Percentiles rank a stretch among this genome's conserved stretches.
phyloP scores from a whole-genome alignment of 2,329 filamentous ascomycete species.

The Calonectria pseudoturangicola region DNA sequence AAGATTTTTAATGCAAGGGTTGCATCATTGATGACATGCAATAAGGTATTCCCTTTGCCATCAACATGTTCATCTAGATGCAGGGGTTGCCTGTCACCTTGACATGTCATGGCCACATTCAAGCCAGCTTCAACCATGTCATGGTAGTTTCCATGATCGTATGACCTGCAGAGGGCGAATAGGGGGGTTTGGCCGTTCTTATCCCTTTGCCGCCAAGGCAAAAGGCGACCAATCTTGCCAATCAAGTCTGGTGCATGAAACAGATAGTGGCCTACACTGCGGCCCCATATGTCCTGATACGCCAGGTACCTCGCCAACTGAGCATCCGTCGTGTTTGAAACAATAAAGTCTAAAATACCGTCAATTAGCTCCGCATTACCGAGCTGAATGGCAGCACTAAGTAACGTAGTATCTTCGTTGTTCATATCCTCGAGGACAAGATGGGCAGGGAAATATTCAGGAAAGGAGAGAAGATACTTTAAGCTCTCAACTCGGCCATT shows the following conservation, averaged over 20 bases:
- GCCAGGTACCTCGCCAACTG: conserved; percentile 81
- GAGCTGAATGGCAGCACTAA: conserved; percentile 93
- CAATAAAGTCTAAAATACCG: conserved; percentile 82
- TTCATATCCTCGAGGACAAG: conserved; percentile 89
- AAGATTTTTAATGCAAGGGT: conserved; percentile 85
- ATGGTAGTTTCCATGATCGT: conserved; percentile 91
- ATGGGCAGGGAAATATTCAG: conserved; percentile 83
- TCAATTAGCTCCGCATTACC: conserved; percentile 85
- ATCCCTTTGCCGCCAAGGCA: conserved; percentile 94
- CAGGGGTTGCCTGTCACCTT: conserved; percentile 86
- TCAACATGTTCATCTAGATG: conserved; percentile 96
- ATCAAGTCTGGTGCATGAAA: conserved; percentile 93
- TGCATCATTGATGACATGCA: conserved; percentile 96
- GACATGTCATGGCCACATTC: conserved; percentile 81
- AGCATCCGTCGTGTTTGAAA: conserved; percentile 72
- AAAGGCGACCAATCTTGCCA: conserved; percentile 81
- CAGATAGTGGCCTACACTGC: conserved; percentile 95
- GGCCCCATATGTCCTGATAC: conserved; percentile 87
- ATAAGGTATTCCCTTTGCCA: conserved; percentile 91
- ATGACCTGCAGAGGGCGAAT: conserved; percentile 95
- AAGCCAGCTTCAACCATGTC: conserved; percentile 91
- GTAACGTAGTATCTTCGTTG: conserved; percentile 90
- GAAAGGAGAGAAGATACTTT: conserved; percentile 85
- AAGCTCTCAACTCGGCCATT: conserved; percentile 82
- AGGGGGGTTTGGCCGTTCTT: conserved; percentile 98